Base-by-base conservation (phyloP, 192 early-diverging fungal species). In the Coemansia sp. region DNA sequence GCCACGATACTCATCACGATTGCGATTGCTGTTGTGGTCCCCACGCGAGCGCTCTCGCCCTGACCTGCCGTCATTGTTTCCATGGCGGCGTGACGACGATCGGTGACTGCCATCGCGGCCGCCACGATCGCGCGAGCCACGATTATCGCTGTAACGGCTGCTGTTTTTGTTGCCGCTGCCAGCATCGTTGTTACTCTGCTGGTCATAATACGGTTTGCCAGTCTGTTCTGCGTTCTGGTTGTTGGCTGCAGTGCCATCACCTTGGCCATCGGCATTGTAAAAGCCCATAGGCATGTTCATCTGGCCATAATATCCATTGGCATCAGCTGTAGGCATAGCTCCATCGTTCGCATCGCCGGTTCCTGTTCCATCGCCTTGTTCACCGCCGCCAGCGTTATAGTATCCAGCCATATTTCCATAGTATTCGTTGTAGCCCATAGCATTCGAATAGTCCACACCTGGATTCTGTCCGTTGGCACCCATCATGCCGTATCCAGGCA, bases 21-120 rank as follows among this genome's bases (percentile, higher is more conserved):
- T 32, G 52, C 77, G 65, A 54, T 27, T 59, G 46, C 59, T 61
- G 23, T 55, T 57, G 19, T 60, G 72, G 39, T 80, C 68, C 29
- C 54, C 54, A 50, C 68, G 68, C 46, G 68, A 57, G 61, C 77
- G 71, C 27, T 75, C 69, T 30, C 73, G 66, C 10, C 68, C 61
- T 4, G 77, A 74, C 20, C 68, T 23, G 32, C 65, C 57, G 54
- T 71, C 65, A 21, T 42, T 63, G 23, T 32, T 36, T 14, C 71
- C 72, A 50, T 80, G 66, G 39, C 73, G 78, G 29, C 70, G 72
- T 56, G 72, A 66, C 23, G 74, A 76, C 23, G 78, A 80, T 31
- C 68, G 66, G 32, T 72, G 66, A 33, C 55, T 29, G 69, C 69
- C 31, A 9, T 39, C 54, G 24, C 61, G 32, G 36, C 57, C n/a